Percentiles rank a stretch among this genome's conserved stretches.
phyloP scores from a whole-genome alignment of 805 yeast species.

The Zygosaccharomyces bailii region DNA sequence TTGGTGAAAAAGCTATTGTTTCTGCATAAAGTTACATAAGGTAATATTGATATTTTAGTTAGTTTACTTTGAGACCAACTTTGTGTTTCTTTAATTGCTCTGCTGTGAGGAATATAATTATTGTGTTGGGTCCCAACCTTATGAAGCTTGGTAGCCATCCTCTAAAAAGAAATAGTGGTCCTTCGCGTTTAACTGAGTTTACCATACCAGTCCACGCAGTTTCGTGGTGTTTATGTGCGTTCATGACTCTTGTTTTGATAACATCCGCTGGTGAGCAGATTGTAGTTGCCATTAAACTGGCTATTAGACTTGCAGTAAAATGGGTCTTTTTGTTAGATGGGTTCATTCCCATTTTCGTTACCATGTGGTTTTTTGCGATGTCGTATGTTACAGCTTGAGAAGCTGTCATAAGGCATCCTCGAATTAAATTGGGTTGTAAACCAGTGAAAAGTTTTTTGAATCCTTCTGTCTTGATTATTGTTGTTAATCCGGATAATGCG shows the following conservation, averaged over 20 bases:
- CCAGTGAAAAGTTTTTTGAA: slow-evolving; percentile 62
- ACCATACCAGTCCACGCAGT: slow-evolving; percentile 50
- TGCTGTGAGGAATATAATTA: slow-evolving; percentile 62
- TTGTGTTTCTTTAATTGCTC: slow-evolving; percentile 58
- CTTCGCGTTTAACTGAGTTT: slow-evolving; percentile 62
- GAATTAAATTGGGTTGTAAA: slow-evolving; percentile 66
- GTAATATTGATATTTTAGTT: slow-evolving; percentile 1
- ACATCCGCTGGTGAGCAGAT: slow-evolving; percentile 93
- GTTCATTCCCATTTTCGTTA: slow-evolving; percentile 48
- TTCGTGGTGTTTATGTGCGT: slow-evolving; percentile 42
- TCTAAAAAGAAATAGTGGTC: slow-evolving; percentile 75
- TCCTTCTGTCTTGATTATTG: slow-evolving; percentile 62
- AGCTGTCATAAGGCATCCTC: slow-evolving; percentile 87
- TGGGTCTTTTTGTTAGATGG: slow-evolving; percentile 66
- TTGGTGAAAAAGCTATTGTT: no score
- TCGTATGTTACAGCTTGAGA: slow-evolving; percentile 89
- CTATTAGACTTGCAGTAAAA: slow-evolving; percentile 71
- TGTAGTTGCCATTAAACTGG: slow-evolving; percentile 87
- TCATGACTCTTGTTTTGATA: slow-evolving; percentile 84
- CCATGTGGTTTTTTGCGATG: slow-evolving; percentile 60
- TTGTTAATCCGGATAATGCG: slow-evolving; percentile 70
- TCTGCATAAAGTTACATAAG: not conserved
- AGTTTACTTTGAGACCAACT: slow-evolving; percentile 42
- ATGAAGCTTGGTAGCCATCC: slow-evolving; percentile 90
- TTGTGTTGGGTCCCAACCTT: slow-evolving; percentile 80